Evolutionary conservation across 73 alveolate genomes (phyloP).

Genomic region (Paramecium biaurelia): DNA sequence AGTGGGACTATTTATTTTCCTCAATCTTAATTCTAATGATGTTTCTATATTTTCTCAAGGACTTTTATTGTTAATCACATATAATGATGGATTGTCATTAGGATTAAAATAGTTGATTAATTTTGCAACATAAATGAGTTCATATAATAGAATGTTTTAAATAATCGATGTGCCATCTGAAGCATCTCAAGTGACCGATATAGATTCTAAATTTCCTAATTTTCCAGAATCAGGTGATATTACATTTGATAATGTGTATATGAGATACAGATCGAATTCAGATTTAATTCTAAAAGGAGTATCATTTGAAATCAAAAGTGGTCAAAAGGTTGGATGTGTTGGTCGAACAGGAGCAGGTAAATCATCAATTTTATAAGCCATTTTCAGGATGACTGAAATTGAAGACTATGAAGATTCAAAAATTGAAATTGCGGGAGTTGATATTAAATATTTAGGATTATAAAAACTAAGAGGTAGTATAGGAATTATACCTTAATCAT

Average conservation of each 20-base stretch:
- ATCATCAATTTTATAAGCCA: conserved; percentile 78
- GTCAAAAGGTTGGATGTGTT: conserved; percentile 88
- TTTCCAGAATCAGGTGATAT: conserved; percentile 78
- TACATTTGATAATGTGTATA: conserved; percentile 65
- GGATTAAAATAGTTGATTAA: conserved; percentile 29
- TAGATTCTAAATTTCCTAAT: conserved; percentile 35
- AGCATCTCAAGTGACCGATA: background rate
- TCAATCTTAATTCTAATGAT: conserved; percentile 18
- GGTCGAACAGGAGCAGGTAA: conserved; percentile 99
- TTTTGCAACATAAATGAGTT: conserved; percentile 42
- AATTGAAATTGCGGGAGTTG: conserved; percentile 69
- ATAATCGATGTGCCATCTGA: conserved; percentile 3
- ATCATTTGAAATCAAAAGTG: conserved; percentile 73
- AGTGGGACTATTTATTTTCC: conserved; percentile 1
- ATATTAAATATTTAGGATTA: conserved; percentile 70
- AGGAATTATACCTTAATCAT: conserved; percentile 78
- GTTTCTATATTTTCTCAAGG: conserved; percentile 24
- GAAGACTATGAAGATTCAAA: conserved; percentile 42
- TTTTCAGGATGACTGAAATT: conserved; percentile 64
- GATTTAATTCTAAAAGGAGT: conserved; percentile 78
- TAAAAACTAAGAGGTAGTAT: conserved; percentile 69
- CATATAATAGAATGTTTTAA: conserved; percentile 46
- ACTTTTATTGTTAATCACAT: conserved; percentile 6
- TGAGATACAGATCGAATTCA: conserved; percentile 86
- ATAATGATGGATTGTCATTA: background rate